Percentiles rank a stretch among this genome's conserved stretches.
phyloP scores from a whole-genome alignment of 2,329 filamentous ascomycete genomes.

The Thielaviopsis musarum region DNA sequence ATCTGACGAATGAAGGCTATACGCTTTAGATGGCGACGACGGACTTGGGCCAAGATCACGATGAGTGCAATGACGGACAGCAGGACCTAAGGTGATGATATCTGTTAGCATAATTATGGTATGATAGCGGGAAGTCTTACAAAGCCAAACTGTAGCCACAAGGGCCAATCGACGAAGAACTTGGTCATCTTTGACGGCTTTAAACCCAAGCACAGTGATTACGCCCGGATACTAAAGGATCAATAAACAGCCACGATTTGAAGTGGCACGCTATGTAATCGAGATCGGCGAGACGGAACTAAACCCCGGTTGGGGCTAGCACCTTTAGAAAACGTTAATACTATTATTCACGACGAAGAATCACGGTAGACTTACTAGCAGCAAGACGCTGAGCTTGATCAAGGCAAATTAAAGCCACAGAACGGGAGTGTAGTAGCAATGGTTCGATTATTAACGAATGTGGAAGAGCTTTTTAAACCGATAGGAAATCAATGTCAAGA shows the following conservation, averaged over 20 bases:
- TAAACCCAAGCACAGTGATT: background rate
- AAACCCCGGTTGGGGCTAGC: too few species aligned
- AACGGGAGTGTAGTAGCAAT: background rate
- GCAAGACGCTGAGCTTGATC: background rate
- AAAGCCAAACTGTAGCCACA: background rate
- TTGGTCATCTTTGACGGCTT: background rate
- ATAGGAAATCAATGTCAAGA: background rate
- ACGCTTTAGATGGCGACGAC: background rate
- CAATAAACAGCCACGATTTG: background rate
- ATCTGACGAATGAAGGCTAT: background rate
- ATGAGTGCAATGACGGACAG: background rate
- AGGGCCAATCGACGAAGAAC: background rate
- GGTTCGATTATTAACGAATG: background rate
- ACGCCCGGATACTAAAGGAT: background rate
- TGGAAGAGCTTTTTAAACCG: background rate
- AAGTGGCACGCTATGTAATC: background rate
- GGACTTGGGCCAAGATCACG: background rate
- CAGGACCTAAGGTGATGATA: background rate
- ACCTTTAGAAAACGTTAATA: too few species aligned
- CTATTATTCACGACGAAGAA: background rate
- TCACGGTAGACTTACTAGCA: background rate
- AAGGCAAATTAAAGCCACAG: background rate
- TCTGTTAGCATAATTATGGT: background rate
- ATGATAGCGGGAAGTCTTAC: background rate
- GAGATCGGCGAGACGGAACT: too few species aligned